Base-by-base conservation (phyloP, 805 yeast genomes). In the Starmerella geochares region DNA sequence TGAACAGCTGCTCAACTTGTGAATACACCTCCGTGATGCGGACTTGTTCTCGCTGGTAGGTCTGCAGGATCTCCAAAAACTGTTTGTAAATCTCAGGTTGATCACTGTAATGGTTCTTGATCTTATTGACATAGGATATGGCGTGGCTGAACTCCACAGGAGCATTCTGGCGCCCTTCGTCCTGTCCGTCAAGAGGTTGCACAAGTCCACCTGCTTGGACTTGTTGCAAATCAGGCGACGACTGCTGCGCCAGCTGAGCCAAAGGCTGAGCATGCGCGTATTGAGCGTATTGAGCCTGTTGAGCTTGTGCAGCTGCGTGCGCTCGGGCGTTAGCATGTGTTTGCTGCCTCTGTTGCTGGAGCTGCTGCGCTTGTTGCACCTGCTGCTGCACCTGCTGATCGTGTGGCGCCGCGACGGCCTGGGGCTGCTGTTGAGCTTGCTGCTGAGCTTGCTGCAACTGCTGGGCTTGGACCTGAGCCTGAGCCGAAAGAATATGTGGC, bases 131-230 rank as follows among this genome's bases (percentile, higher is more conserved):
- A 62, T 92, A 92, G 58, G 82, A 83, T 55, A 92, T 92, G 17
- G 98, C 98, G 65, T 92, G 96, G 65, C 90, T 88, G 71, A 92
- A 90, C 68, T 92, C 97, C 16, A 87, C 90, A 43, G 94, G 96
- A 7, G 44, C 44, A 27, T 40, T 40, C 23, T 27, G 32, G 7
- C 33, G 44, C 4, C 33, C 33, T 19, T 40, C 25, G 3, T 40
- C 44, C 24, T 40, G 44, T 4, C 11, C 31, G n/a, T 40, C 44
- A 6, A 27, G 9, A 4, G 44, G 23, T 10, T 19, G 44, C 24
- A 27, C 10, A 4, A 23, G 33, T 2, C 76, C 78, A 23, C 71
- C 23, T 25, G 35, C 47, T 25, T 13, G 28, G 21, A 29, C 48
- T 29, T n/a, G 35, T 48, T 53, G 60, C 20, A 49, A 55, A 4